Conservation (phyloP, 116 monocot species). For the Phalaenopsis hybrid region DNA sequence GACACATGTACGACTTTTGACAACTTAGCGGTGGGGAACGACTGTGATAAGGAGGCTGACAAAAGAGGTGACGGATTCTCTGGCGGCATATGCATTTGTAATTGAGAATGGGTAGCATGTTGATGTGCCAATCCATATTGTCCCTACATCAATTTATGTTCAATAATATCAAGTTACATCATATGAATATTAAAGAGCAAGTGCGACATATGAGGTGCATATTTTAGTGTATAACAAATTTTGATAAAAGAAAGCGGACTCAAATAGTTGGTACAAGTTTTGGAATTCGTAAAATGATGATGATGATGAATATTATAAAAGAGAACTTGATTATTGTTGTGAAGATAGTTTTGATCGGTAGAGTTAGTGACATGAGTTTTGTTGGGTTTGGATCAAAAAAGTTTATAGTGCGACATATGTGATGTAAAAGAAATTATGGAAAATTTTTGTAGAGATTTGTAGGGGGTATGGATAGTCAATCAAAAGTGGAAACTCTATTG, state of each 20-base stretch:
- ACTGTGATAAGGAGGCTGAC: conserved; percentile 14
- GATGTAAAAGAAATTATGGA: no score
- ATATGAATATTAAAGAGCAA: background rate
- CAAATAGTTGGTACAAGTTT: background rate
- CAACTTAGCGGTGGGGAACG: conserved; percentile 15
- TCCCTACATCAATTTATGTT: conserved; percentile 33
- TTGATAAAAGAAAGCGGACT: background rate
- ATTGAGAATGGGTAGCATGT: conserved; percentile 44
- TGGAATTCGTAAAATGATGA: background rate
- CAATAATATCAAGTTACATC: background rate
- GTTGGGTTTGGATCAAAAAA: no score
- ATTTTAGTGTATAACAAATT: background rate
- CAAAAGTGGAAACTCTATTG: no score
- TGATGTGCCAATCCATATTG: conserved; percentile 69
- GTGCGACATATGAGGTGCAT: background rate
- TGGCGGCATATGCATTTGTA: conserved; percentile 19
- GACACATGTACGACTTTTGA: conserved; percentile 19
- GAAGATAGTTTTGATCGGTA: background rate
- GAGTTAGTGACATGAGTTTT: no score
- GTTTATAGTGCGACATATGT: no score
- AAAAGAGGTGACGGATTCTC: conserved; percentile 23
- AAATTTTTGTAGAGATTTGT: no score
- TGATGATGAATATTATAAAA: background rate
- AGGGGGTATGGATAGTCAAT: no score
- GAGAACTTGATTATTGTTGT: background rate